Evolutionary conservation across 2,329 filamentous ascomycete species (phyloP).

Genomic region (Diaporthe sp.): DNA sequence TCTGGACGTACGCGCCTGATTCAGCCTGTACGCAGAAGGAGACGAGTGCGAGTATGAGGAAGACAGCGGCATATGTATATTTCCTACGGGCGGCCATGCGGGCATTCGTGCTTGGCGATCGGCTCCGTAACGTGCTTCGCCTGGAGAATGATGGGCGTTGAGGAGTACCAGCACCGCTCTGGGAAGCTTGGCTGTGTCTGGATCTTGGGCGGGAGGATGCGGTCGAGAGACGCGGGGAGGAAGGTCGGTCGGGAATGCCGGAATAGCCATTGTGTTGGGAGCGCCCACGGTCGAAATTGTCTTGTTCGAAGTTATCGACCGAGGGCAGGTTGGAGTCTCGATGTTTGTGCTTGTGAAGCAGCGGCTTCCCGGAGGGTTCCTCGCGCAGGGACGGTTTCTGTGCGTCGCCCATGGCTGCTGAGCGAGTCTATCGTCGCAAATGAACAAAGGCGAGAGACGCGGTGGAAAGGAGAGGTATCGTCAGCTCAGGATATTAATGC

Average conservation of each 20-base stretch:
- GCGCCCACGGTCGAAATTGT: constrained; percentile 27
- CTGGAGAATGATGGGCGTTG: constrained; percentile 56
- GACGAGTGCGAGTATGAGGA: constrained; percentile 83
- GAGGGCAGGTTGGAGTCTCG: constrained; percentile 31
- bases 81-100: constrained; percentile 78
- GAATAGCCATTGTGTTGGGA: constrained; percentile 33
- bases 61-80: constrained; percentile 88
- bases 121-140: constrained; percentile 79
- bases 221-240: constrained; percentile 23
- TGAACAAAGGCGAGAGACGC: neutral
- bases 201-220: constrained; percentile 30
- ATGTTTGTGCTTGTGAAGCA: constrained; percentile 33
- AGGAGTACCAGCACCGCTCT: constrained; percentile 44
- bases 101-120: constrained; percentile 75
- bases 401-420: constrained; percentile 26
- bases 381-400: constrained; percentile 24
- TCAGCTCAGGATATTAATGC: neutral
- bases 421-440: neutral
- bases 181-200: constrained; percentile 28
- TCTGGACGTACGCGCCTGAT: constrained; percentile 93
- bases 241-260: constrained; percentile 12
- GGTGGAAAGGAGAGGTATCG: neutral
- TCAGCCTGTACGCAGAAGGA: constrained; percentile 96
- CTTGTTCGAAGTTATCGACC: constrained; percentile 36
- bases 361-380: constrained; percentile 31